These are phyloP conservation scores for Debaryomyces psychrophilus DNA, from an alignment of 1,139 yeast genomes.

Conservation along the genomic window DNA sequence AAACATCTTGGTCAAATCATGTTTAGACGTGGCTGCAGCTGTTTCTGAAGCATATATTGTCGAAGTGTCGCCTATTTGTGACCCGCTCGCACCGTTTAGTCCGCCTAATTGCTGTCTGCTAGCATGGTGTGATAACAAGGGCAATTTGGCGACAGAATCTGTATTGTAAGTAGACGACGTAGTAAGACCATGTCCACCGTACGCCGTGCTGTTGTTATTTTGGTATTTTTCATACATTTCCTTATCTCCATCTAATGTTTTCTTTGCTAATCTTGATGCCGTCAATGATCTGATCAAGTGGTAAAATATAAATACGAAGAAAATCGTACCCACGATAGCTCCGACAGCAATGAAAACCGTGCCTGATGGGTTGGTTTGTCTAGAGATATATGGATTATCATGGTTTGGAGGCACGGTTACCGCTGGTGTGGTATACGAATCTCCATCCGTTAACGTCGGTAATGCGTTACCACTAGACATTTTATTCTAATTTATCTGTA, in stretches of 20 bases:
- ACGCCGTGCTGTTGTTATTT: conserved; percentile 37
- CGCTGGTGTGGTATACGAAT: conserved; percentile 52
- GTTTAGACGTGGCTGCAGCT: conserved; percentile 38
- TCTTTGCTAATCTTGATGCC: conserved; percentile 46
- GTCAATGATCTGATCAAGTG: conserved; percentile 39
- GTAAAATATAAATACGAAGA: conserved; percentile 46
- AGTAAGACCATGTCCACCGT: conserved; percentile 24
- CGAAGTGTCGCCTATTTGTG: conserved; percentile 42
- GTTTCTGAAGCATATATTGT: conserved; percentile 42
- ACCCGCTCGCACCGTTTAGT: conserved; percentile 20
- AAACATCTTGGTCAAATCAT: conserved; percentile 57
- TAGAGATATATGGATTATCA: conserved; percentile 64
- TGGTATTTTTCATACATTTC: conserved; percentile 43
- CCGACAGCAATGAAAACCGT: conserved; percentile 85
- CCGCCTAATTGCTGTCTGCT: conserved; percentile 25
- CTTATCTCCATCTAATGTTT: conserved; percentile 34
- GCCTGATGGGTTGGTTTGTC: conserved; percentile 60
- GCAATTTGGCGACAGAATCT: conserved; percentile 39
- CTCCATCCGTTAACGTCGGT: conserved; percentile 20
- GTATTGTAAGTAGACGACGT: conserved; percentile 22
- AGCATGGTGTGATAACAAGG: conserved; percentile 35
- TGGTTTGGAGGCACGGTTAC: conserved; percentile 64
- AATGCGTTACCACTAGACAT: conserved; percentile 7
- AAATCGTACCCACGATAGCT: conserved; percentile 60
- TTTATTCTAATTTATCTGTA: neutral